Conservation (phyloP, 2,329 filamentous ascomycete genomes). For the Colletotrichum karsti region DNA sequence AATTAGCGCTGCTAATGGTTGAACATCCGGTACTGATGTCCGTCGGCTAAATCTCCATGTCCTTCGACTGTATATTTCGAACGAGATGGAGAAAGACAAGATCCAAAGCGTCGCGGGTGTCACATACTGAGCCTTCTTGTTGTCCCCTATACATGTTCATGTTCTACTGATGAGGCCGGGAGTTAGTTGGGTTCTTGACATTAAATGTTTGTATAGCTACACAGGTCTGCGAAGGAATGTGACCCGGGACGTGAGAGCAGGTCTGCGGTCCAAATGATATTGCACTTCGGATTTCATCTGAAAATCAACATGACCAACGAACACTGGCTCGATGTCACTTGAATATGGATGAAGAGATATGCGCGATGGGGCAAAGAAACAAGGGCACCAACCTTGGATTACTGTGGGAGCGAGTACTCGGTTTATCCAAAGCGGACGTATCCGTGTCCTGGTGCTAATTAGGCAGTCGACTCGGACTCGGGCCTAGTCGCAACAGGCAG, state of each 20-base stretch:
- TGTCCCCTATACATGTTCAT: background rate
- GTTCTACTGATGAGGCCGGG: background rate
- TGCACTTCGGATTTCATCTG: too few species aligned
- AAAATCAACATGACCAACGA: background rate
- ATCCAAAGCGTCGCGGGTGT: background rate
- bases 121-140: background rate
- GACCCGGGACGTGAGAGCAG: too few species aligned
- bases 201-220: background rate
- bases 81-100: background rate
- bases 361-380: background rate
- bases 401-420: background rate
- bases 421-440: background rate
- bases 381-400: conserved; percentile 2
- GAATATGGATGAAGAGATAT: background rate
- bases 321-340: background rate
- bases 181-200: background rate
- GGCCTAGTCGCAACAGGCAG: background rate
- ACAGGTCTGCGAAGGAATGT: too few species aligned
- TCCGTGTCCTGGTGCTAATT: background rate
- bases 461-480: background rate
- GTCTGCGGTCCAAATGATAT: too few species aligned
- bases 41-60: too few species aligned
- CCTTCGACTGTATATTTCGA: too few species aligned
- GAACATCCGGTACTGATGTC: too few species aligned
- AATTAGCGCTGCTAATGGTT: background rate